Percentiles rank a stretch among this genome's conserved stretches.
These are phyloP conservation scores for Mycena rosella DNA, from an alignment of 768 basidiomycete genomes.

Conservation along the genomic window DNA sequence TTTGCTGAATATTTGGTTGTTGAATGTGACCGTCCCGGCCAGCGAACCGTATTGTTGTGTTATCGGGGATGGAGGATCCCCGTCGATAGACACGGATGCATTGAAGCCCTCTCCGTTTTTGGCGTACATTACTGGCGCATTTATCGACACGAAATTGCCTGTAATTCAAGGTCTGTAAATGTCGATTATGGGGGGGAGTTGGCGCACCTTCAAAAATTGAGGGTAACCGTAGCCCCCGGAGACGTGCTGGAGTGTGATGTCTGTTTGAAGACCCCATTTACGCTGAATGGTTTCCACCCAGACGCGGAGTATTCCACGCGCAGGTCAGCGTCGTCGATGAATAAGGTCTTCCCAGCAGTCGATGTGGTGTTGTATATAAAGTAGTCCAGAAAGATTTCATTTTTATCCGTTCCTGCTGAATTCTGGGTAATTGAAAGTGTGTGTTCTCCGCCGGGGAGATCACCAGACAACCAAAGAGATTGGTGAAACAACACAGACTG, in stretches of 20 bases:
- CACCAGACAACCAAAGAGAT: neutral
- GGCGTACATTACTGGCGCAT: too few species aligned
- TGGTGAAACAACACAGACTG: neutral
- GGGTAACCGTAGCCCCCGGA: too few species aligned
- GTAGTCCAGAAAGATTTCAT: neutral
- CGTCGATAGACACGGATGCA: neutral
- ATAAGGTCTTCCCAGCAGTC: neutral
- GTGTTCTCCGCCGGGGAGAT: neutral
- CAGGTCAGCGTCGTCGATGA: neutral
- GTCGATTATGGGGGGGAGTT: too few species aligned
- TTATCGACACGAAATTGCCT: too few species aligned
- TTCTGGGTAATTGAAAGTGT: neutral
- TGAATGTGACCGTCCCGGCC: neutral
- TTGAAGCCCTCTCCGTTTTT: neutral
- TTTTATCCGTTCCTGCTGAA: neutral
- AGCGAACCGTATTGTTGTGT: neutral
- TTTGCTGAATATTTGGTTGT: neutral
- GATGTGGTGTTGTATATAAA: neutral
- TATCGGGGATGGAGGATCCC: neutral
- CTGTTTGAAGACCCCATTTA: neutral
- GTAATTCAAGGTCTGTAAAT: too few species aligned
- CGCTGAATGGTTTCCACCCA: neutral
- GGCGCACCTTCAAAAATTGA: too few species aligned
- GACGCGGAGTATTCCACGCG: neutral
- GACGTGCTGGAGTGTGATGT: too few species aligned